Base-by-base conservation (phyloP, 345 rosid species). In the Microthlaspi erraticum region DNA sequence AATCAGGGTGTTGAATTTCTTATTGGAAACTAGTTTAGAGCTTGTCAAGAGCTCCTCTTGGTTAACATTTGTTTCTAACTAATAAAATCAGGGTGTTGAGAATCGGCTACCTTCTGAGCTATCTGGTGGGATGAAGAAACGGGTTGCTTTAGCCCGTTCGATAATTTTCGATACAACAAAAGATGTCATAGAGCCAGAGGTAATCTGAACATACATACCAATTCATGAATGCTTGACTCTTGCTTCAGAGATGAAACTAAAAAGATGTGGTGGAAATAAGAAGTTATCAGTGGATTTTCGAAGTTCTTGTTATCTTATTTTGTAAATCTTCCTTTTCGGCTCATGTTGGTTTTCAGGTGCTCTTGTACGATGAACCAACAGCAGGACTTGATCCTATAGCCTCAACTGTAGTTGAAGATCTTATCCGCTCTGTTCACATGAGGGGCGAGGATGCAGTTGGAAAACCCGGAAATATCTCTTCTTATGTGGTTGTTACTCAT, bases 331-430 rank as follows among this genome's bases (percentile, higher is more conserved):
- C 29, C 29, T 26, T 26, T 2, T 26, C 4, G 29, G 4, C 29
- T 26, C 29, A 2, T 23, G 26, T 23, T 23, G 1, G 26, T 1
- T 23, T 2, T 2, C 2, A 94, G 97, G 91, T 91, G 36, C 86
- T 94, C 51, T 77, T 94, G 77, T 94, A 91, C 16, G 97, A 94
- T 52, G 97, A 94, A 77, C 96, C 96, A 72, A 91, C 97, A 6
- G 97, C 96, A 26, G 99, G 99, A 54, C 99, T 94, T 36, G 99
- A 94, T 83, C 99, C 99, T 48, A 91, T 91, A 72, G 98, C 98
- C 62, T 91, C 98, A n/a, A 94, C 98, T 18, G 98, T 94, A 42
- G 98, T 94, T 37, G 98, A 94, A 85, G 99, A 94, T 84, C 96
- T 94, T 45, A 94, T 94, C 72, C 88, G 92, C 23, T 89, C 95